A percentile compares a stretch with the other conserved stretches of the same genome.
Evolutionary conservation across 2,329 filamentous ascomycete genomes (phyloP).

Genomic region (Hymenoscyphus infarciens): DNA sequence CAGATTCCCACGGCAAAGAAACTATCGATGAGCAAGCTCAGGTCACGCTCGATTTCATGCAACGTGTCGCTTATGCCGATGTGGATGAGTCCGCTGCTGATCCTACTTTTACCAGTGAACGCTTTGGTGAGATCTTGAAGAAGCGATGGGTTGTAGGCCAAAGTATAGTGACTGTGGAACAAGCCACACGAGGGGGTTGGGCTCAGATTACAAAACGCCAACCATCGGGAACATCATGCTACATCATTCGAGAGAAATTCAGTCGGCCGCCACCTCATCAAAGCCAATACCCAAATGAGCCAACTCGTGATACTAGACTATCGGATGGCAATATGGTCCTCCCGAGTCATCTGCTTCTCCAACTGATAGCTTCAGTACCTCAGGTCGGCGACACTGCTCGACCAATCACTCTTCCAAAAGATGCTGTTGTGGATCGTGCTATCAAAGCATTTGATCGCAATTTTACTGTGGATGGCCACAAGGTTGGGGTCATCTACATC

Average conservation of each 20-base stretch:
- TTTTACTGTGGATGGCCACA: constrained; percentile 90
- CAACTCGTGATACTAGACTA: constrained; percentile 48
- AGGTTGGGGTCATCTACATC: constrained; percentile 91
- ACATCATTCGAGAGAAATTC: constrained; percentile 54
- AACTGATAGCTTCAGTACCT: constrained; percentile 61
- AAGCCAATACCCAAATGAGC: constrained; percentile 45
- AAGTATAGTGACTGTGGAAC: constrained; percentile 71
- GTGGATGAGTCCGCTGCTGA: constrained; percentile 71
- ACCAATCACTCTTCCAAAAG: constrained; percentile 71
- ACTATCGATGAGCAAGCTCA: constrained; percentile 87
- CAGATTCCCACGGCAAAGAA: constrained; percentile 69
- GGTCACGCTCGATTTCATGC: constrained; percentile 93
- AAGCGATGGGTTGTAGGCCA: constrained; percentile 72
- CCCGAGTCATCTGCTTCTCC: constrained; percentile 71
- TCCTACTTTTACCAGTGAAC: constrained; percentile 59
- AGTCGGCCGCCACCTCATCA: constrained; percentile 56
- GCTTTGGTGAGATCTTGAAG: constrained; percentile 63
- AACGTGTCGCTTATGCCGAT: constrained; percentile 80
- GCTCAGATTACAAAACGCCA: constrained; percentile 69
- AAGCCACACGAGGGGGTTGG: constrained; percentile 62
- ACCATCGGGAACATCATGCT: constrained; percentile 60
- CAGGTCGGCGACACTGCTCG: constrained; percentile 55
- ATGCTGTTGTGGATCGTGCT: constrained; percentile 49
- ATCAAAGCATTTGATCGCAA: constrained; percentile 81
- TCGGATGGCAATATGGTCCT: constrained; percentile 57